Evolutionary conservation across 257 asterid species (phyloP), one percentile per base, ranked within the genome.

Genomic region (Ophiorrhiza pumila): DNA sequence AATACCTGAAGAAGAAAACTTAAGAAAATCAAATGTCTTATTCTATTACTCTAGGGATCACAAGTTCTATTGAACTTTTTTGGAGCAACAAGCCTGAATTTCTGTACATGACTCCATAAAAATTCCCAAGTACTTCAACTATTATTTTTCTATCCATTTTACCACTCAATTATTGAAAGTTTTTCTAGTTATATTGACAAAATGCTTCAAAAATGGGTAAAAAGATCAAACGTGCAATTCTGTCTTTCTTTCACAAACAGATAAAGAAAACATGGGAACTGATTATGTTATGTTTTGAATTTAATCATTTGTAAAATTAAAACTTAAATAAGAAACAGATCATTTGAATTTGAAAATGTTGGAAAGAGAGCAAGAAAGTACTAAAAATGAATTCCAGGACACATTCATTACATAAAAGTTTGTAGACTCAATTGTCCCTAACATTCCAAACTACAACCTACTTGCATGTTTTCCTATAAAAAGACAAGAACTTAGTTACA

Each of bases 1-100:
- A 81, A 77, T 87, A 94, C 87, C 97, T 94, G 91, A 75, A 49
- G 65, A 80, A 74, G 18, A 43, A 53, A 49, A 35, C 7, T 32
- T 25, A 23, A 27, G 59, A 47, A 18, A 39, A 68, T 65, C 10
- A 72, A 53, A 15, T 46, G 46, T 29, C 60, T 34, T 52, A 25
- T 47, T 31, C 46, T 68, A 35, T 60, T 46, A 68, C 20, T 17
- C 15, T 68, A 13, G 34, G 20, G 72, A 47, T 46, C 45, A 68
- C 4, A 37, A 15, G 25, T 68, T 22, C 10, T 15, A 23, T 41
- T 10, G 50, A 65, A 39, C 49, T 35, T 43, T 17, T 60, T 31
- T 14, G 65, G 43, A 60, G 13, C 43, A 60, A 60, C 10, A 53
- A 53, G 60, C 7, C 14, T 27, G 4, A 53, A 10, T 7, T 53